These are phyloP conservation scores for Spiraea crenata DNA, from an alignment of 331 rosid species.

Conservation along the genomic window DNA sequence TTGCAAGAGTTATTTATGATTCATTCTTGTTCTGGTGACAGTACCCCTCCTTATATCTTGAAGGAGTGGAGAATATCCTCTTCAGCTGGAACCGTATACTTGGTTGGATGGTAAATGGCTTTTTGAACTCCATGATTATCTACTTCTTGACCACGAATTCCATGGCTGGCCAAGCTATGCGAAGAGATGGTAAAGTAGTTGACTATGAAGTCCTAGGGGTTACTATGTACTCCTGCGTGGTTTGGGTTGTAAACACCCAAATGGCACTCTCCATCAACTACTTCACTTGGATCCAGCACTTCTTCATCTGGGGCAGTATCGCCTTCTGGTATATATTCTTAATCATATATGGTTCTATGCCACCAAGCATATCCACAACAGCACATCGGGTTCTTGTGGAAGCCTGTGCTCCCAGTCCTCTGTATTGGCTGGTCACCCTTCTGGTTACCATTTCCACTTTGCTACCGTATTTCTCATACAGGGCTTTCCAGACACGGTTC, in stretches of 20 bases:
- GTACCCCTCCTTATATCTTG: constrained; percentile 65
- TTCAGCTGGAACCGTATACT: constrained; percentile 84
- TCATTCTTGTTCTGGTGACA: constrained; percentile 25
- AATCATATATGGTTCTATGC: constrained; percentile 53
- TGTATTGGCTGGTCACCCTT: constrained; percentile 68
- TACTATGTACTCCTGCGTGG: constrained; percentile 68
- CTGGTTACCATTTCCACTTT: constrained; percentile 58
- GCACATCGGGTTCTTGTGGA: constrained; percentile 69
- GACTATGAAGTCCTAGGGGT: constrained; percentile 71
- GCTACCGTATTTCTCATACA: constrained; percentile 62
- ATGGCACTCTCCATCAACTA: constrained; percentile 83
- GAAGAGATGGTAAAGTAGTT: constrained; percentile 60
- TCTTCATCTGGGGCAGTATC: constrained; percentile 85
- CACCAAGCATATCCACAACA: constrained; percentile 58
- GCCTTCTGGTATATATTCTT: constrained; percentile 66
- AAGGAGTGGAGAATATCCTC: constrained; percentile 70
- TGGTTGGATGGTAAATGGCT: constrained; percentile 82
- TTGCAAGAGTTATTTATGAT: constrained; percentile 6
- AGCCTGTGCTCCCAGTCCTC: constrained; percentile 67
- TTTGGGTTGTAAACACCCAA: constrained; percentile 89
- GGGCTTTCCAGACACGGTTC: constrained; percentile 79
- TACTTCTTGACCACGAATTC: constrained; percentile 64
- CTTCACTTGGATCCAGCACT: constrained; percentile 93
- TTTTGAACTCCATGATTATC: constrained; percentile 62
- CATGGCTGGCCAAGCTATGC: constrained; percentile 55